These are phyloP conservation scores for Camelina neglecta DNA, from an alignment of 345 rosid genomes.

Conservation along the genomic window DNA sequence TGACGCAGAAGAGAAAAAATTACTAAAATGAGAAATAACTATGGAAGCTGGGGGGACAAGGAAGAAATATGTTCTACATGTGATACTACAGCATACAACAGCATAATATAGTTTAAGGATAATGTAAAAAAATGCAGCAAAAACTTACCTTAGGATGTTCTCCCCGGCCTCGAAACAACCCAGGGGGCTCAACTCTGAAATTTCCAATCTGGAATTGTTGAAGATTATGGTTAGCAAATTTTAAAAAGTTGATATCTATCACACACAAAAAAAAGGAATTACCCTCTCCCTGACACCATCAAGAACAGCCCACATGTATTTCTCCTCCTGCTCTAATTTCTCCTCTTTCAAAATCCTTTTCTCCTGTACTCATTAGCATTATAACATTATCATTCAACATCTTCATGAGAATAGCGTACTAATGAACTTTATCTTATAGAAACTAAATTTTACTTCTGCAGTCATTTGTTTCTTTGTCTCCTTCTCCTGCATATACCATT, in stretches of 20 bases:
- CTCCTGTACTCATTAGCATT: constrained; percentile 62
- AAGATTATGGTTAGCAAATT: constrained; percentile 8
- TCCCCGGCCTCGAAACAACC: constrained; percentile 98
- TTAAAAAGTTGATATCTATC: constrained; percentile 13
- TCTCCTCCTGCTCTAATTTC: constrained; percentile 86
- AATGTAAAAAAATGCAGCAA: constrained; percentile 14
- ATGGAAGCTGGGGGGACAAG: constrained; percentile 4
- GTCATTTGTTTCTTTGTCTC: constrained; percentile 59
- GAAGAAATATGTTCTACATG: constrained; percentile 4
- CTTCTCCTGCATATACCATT: constrained; percentile 88
- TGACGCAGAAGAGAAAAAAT: constrained; percentile 10
- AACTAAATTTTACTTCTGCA: constrained; percentile 36
- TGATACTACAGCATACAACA: constrained; percentile 22
- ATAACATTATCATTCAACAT: neutral
- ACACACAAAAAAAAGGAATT: constrained; percentile 22
- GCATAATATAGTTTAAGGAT: constrained; percentile 22
- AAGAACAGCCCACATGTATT: constrained; percentile 97
- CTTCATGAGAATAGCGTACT: constrained; percentile 20
- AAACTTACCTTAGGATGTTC: constrained; percentile 93
- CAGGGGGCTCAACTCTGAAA: constrained; percentile 99
- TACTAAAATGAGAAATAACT: constrained; percentile 22
- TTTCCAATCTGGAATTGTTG: constrained; percentile 81
- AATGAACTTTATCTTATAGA: neutral
- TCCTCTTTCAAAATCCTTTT: constrained; percentile 91
- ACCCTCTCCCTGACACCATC: constrained; percentile 99